Evolutionary conservation across 768 basidiomycete species (phyloP).

Genomic region (Strobilomyces echinocephalus): DNA sequence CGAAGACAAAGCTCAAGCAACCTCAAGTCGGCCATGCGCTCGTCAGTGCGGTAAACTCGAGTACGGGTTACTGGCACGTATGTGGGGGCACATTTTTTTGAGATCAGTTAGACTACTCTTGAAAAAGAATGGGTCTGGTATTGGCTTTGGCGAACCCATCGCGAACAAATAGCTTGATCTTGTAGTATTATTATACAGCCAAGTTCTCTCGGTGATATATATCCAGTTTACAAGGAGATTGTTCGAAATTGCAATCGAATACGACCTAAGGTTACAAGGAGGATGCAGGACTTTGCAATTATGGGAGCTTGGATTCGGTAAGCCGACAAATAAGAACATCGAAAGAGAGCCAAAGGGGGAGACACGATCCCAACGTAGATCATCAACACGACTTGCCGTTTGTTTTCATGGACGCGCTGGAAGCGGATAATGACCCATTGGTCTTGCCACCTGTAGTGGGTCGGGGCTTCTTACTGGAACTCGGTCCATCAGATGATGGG

Average conservation of each 20-base stretch:
- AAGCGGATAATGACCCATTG: constrained; percentile 46
- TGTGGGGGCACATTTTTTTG: constrained; percentile 2
- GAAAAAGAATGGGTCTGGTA: constrained; percentile 6
- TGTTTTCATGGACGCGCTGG: constrained; percentile 43
- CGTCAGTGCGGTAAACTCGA: constrained; percentile 28
- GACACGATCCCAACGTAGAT: constrained; percentile 19
- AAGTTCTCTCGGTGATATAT: constrained; percentile 11
- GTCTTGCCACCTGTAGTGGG: constrained; percentile 45
- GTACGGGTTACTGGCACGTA: background rate
- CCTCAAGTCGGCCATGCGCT: constrained; percentile 36
- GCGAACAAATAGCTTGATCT: constrained; percentile 12
- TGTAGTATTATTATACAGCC: constrained; percentile 22
- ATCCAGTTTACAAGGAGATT: constrained; percentile 11
- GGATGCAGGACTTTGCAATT: constrained; percentile 21
- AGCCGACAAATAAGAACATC: constrained; percentile 20
- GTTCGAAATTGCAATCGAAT: constrained; percentile 14
- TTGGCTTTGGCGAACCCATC: background rate
- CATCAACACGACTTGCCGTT: constrained; percentile 63
- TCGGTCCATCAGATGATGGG: constrained; percentile 44
- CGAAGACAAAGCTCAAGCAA: constrained; percentile 29
- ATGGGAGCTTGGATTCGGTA: constrained; percentile 25
- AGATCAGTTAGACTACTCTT: constrained; percentile 6
- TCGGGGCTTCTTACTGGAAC: constrained; percentile 56
- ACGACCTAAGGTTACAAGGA: constrained; percentile 23
- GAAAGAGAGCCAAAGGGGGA: constrained; percentile 21